Conservation (phyloP, 345 rosid genomes). For the Gossypium anomalum region DNA sequence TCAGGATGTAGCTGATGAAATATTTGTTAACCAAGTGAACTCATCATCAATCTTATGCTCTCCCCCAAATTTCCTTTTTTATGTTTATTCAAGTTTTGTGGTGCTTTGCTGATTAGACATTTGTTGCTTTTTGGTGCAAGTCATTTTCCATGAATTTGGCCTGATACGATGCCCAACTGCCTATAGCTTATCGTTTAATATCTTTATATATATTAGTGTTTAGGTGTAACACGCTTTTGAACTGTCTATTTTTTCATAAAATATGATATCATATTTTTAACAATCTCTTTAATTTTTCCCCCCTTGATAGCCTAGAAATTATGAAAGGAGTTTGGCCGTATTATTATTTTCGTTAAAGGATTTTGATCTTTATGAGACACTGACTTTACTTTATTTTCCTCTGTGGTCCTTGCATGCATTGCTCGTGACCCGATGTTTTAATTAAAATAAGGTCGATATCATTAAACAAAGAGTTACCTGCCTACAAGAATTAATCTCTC, state of each 20-base stretch:
- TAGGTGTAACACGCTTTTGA: too few species aligned
- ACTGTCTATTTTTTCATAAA: too few species aligned
- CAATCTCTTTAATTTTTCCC: too few species aligned
- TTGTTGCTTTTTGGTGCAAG: background rate
- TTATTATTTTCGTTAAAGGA: background rate
- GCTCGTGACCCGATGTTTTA: background rate
- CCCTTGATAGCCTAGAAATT: background rate
- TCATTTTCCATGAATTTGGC: conserved; percentile 14
- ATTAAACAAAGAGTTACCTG: background rate
- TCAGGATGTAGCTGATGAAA: conserved; percentile 14
- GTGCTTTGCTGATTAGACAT: background rate
- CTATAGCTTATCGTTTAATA: conserved; percentile 10
- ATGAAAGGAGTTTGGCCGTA: background rate
- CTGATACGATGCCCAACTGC: background rate
- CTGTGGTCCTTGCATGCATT: background rate
- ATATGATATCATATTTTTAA: too few species aligned
- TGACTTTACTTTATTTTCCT: background rate
- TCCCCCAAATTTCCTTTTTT: background rate
- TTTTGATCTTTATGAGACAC: background rate
- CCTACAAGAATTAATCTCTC: background rate
- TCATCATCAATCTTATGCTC: background rate
- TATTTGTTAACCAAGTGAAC: background rate
- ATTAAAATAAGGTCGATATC: background rate
- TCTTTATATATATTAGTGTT: too few species aligned
- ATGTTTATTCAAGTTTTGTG: background rate